phyloP scores from a whole-genome alignment of 495 filamentous ascomycete species.

The Aspergillus heteromorphus region DNA sequence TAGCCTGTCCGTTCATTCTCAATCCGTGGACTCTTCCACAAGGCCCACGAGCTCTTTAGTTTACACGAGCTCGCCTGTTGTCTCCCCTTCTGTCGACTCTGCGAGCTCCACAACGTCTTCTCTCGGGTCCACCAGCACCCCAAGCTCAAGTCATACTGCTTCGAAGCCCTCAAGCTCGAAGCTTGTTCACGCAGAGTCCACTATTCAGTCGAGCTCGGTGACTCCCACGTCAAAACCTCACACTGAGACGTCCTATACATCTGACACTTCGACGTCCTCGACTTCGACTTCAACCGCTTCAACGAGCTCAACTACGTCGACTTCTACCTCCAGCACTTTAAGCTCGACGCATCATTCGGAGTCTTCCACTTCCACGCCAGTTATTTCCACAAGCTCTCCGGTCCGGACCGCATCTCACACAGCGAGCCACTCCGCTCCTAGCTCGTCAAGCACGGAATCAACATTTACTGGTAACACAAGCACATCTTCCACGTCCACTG shows the following conservation, averaged over 20 bases:
- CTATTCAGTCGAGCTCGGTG: neutral
- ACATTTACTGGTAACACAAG: neutral
- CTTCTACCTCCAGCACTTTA: neutral
- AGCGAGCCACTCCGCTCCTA: neutral
- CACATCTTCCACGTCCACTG: too few species aligned
- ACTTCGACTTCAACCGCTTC: neutral
- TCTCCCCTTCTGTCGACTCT: too few species aligned
- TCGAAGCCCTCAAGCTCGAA: neutral
- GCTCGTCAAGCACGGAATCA: neutral
- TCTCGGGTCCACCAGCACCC: too few species aligned
- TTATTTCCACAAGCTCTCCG: neutral
- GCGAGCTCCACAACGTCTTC: neutral
- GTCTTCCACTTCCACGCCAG: neutral
- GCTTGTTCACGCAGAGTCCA: neutral
- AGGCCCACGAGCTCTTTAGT: too few species aligned
- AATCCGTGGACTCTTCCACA: neutral
- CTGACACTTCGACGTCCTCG: neutral
- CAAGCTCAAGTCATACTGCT: neutral
- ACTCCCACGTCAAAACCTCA: neutral
- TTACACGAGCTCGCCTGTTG: too few species aligned
- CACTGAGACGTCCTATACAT: neutral
- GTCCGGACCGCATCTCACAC: neutral
- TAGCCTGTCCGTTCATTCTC: neutral
- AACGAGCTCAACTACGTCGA: neutral
- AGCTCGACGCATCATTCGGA: neutral